phyloP scores from a whole-genome alignment of 2,329 filamentous ascomycete genomes.

The Xylaria sp. region DNA sequence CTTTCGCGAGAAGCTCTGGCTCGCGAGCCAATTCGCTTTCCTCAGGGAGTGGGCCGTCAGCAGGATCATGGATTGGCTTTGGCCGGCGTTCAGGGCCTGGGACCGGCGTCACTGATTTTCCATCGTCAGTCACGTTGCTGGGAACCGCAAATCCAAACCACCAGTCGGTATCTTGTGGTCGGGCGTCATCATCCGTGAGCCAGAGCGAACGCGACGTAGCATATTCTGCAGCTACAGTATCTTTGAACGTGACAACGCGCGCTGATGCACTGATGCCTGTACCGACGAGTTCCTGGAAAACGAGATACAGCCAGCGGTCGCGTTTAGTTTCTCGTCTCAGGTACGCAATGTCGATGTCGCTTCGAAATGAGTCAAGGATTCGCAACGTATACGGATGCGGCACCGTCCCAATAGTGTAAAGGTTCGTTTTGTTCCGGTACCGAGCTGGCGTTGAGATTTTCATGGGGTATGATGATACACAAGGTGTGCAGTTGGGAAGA shows the following conservation, averaged over 20 bases:
- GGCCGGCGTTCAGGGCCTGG: conserved; percentile 53
- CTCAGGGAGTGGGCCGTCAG: conserved; percentile 45
- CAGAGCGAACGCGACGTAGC: conserved; percentile 65
- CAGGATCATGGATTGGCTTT: conserved; percentile 43
- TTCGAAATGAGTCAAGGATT: conserved; percentile 58
- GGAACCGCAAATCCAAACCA: conserved; percentile 82
- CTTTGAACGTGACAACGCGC: conserved; percentile 72
- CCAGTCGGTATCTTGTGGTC: conserved; percentile 76
- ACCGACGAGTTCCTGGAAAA: conserved; percentile 66
- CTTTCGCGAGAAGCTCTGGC: conserved; percentile 48
- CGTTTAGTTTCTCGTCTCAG: conserved; percentile 64
- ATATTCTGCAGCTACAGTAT: conserved; percentile 66
- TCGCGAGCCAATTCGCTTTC: conserved; percentile 52
- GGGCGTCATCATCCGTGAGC: conserved; percentile 63
- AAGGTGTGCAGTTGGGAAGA: conserved; percentile 65
- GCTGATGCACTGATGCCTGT: conserved; percentile 56
- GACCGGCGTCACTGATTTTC: conserved; percentile 52
- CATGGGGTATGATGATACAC: conserved; percentile 59
- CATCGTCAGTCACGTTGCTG: conserved; percentile 45
- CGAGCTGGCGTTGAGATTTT: conserved; percentile 59
- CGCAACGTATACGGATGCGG: conserved; percentile 87
- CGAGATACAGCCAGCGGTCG: conserved; percentile 70
- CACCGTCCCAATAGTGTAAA: conserved; percentile 80
- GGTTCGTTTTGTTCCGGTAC: conserved; percentile 64
- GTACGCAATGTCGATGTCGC: conserved; percentile 57